Percentiles rank a stretch among this genome's conserved stretches.
phyloP scores from a whole-genome alignment of 345 rosid genomes.

The Iberis pinnata region DNA sequence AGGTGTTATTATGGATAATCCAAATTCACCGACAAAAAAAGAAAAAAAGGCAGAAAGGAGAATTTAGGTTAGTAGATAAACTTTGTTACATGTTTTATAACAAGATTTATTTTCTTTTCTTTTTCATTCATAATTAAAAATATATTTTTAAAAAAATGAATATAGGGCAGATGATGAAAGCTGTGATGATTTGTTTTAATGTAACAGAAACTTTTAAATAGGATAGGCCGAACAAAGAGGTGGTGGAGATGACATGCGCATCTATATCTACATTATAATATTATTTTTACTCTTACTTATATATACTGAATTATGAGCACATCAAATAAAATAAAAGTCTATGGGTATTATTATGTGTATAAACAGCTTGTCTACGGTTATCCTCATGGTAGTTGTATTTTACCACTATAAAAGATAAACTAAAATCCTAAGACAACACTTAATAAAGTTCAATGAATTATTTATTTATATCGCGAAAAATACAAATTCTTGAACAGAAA shows the following conservation, averaged over 20 bases:
- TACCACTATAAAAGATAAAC: background rate
- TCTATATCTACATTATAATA: background rate
- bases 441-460: no score
- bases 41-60: slow-evolving; percentile 19
- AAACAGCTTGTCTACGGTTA: background rate
- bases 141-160: background rate
- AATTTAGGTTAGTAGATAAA: slow-evolving; percentile 29
- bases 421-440: background rate
- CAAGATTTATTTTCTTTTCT: slow-evolving; percentile 1
- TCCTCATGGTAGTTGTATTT: no score
- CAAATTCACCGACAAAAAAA: slow-evolving; percentile 85
- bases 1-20: slow-evolving; percentile 37
- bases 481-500: no score
- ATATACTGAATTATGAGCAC: no score
- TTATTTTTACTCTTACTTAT: background rate
- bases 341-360: slow-evolving; percentile 16
- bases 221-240: slow-evolving; percentile 33
- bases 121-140: background rate
- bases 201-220: slow-evolving; percentile 26
- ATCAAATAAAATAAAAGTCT: background rate
- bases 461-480: no score
- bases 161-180: slow-evolving; percentile 26
- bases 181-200: slow-evolving; percentile 23
- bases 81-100: no score
- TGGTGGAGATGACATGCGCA: slow-evolving; percentile 38